These are phyloP conservation scores for Moniliophthora roreri DNA, from an alignment of 1,284 basidiomycete genomes.

Conservation along the genomic window DNA sequence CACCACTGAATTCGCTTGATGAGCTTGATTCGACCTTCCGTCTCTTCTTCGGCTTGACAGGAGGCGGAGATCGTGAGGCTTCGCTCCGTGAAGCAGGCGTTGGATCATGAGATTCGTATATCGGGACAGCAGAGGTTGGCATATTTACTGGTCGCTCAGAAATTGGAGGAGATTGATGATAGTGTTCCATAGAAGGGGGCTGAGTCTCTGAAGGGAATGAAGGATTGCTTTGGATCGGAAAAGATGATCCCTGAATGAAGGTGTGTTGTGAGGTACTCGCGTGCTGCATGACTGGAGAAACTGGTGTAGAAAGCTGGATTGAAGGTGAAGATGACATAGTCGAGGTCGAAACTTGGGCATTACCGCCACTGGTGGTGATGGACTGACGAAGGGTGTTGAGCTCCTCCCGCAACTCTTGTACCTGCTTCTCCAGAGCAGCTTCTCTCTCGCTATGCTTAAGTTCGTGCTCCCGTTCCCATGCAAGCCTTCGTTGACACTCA, in stretches of 20 bases:
- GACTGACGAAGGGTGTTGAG: conserved; percentile 49
- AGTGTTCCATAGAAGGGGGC: background rate
- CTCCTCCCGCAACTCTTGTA: conserved; percentile 60
- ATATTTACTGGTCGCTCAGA: too few relatives aligned
- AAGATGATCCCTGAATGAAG: conserved; percentile 2
- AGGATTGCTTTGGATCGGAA: background rate
- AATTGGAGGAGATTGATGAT: background rate
- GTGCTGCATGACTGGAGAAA: conserved; percentile 6
- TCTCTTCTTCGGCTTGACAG: conserved; percentile 7
- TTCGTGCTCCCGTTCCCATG: conserved; percentile 73
- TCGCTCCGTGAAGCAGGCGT: conserved; percentile 11
- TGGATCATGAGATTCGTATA: conserved; percentile 20
- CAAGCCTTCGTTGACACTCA: conserved; percentile 54
- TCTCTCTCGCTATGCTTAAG: conserved; percentile 51
- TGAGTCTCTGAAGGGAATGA: background rate
- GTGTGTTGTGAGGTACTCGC: conserved; percentile 3
- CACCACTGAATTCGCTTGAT: conserved; percentile 31
- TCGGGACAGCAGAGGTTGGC: background rate
- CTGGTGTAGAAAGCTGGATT: background rate
- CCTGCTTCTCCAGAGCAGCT: conserved; percentile 56
- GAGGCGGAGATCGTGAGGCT: conserved; percentile 12
- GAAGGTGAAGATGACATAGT: background rate
- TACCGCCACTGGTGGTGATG: conserved; percentile 29
- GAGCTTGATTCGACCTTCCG: conserved; percentile 3
- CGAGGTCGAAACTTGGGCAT: too few relatives aligned